These are phyloP conservation scores for Chaetomium cochliodes DNA, from an alignment of 495 filamentous ascomycete species.

Conservation along the genomic window DNA sequence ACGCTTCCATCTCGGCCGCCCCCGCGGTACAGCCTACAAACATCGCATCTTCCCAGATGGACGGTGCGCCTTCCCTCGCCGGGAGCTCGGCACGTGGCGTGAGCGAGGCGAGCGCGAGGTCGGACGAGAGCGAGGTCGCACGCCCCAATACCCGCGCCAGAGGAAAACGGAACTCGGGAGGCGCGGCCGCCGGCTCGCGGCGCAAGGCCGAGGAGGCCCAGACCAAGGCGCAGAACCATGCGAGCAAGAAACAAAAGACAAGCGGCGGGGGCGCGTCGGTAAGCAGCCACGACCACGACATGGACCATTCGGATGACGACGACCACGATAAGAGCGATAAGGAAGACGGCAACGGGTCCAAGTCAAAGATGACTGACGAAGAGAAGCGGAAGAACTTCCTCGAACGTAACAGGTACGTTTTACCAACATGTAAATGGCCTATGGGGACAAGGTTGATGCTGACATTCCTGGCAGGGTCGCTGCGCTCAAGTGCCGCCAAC, in stretches of 20 bases:
- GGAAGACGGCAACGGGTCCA: conserved; percentile 41
- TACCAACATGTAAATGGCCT: not conserved
- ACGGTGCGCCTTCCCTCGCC: conserved; percentile 45
- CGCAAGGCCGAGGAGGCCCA: conserved; percentile 78
- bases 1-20: conserved; percentile 32
- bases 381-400: conserved; percentile 98
- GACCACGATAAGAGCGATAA: conserved; percentile 51
- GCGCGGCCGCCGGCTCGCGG: conserved; percentile 49
- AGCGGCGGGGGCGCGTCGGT: conserved; percentile 42
- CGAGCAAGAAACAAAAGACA: conserved; percentile 71
- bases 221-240: conserved; percentile 52
- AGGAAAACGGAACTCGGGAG: conserved; percentile 60
- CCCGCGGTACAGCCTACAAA: conserved; percentile 43
- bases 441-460: conserved; percentile 3
- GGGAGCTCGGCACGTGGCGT: conserved; percentile 51
- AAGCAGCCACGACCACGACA: conserved; percentile 31
- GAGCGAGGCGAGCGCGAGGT: conserved; percentile 68
- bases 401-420: conserved; percentile 85
- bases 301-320: conserved; percentile 36
- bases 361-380: conserved; percentile 94
- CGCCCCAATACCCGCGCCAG: conserved; percentile 62
- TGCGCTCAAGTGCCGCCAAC: conserved; percentile 93
- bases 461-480: conserved; percentile 64
- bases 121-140: conserved; percentile 69
- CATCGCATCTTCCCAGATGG: conserved; percentile 54